Evolutionary conservation across 129 eudicot genomes (phyloP).

Genomic region (Escallonia rubra): DNA sequence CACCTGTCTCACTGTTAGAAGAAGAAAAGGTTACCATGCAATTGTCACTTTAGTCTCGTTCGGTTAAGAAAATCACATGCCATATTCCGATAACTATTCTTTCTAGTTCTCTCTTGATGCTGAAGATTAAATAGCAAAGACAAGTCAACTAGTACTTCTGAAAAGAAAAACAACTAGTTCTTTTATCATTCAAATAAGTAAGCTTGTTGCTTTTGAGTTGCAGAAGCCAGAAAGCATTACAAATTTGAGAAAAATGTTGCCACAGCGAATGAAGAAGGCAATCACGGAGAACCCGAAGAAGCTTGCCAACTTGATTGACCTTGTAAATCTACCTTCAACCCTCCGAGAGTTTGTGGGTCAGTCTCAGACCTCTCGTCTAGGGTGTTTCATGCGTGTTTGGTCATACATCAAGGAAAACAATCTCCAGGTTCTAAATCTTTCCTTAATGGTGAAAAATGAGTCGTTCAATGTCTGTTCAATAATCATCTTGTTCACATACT

Average conservation of each 20-base stretch:
- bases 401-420: constrained; percentile 82
- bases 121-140: background rate
- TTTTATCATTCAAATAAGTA: background rate
- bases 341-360: constrained; percentile 83
- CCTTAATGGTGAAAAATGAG: background rate
- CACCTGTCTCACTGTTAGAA: too few species aligned
- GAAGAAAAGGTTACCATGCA: too few species aligned
- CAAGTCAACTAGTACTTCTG: background rate
- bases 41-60: too few species aligned
- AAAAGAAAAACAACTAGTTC: background rate
- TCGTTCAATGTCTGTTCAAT: background rate
- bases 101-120: background rate
- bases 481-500: background rate
- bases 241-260: constrained; percentile 46
- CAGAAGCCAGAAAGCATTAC: background rate
- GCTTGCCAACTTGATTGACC: constrained; percentile 85
- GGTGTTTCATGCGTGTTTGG: constrained; percentile 90
- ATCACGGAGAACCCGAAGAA: constrained; percentile 79
- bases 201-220: background rate
- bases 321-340: constrained; percentile 78
- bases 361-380: constrained; percentile 78
- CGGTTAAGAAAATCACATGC: too few species aligned
- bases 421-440: constrained; percentile 60
- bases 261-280: constrained; percentile 72
- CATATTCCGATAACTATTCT: background rate